These are phyloP conservation scores for Grosmannia serpens DNA, from an alignment of 2,329 filamentous ascomycete genomes.

Conservation along the genomic window DNA sequence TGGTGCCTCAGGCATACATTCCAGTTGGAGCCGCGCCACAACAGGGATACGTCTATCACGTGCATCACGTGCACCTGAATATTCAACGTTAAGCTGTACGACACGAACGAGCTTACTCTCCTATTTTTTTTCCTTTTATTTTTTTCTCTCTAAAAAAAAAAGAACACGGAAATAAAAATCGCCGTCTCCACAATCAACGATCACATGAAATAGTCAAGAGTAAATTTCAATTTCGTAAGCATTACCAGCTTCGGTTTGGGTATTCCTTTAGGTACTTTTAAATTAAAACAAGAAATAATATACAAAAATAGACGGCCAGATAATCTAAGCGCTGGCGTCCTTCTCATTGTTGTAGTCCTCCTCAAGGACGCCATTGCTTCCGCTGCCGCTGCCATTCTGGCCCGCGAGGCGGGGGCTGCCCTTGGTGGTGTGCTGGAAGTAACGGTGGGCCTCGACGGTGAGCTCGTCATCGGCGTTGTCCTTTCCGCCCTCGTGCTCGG, in stretches of 20 bases:
- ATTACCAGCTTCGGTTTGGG: too few relatives aligned
- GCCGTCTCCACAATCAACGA: too few relatives aligned
- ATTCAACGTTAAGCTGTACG: too few relatives aligned
- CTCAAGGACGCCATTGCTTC: constrained; percentile 4
- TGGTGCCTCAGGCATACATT: constrained; percentile 2
- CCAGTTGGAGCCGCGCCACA: not conserved
- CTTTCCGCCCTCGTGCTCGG: constrained; percentile 30
- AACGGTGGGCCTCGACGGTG: constrained; percentile 41
- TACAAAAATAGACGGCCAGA: not conserved
- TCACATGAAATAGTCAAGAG: too few relatives aligned
- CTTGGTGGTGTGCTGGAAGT: constrained; percentile 32
- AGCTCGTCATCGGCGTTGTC: constrained; percentile 35
- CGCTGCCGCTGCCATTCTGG: constrained; percentile 2
- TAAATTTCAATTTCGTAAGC: too few relatives aligned
- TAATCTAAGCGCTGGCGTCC: not conserved
- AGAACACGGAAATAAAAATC: too few relatives aligned
- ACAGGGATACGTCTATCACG: not conserved
- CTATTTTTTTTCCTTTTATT: too few relatives aligned
- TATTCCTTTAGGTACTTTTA: not conserved
- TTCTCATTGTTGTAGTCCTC: constrained; percentile 4
- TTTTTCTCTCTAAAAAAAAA: too few relatives aligned
- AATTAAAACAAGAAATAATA: not conserved
- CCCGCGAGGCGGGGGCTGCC: constrained; percentile 9
- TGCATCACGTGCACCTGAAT: too few relatives aligned
- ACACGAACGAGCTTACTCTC: too few relatives aligned